Percentiles rank a stretch among this genome's conserved stretches.
These are phyloP conservation scores for Neurospora cerealis DNA, from an alignment of 495 filamentous ascomycete species.

Conservation along the genomic window DNA sequence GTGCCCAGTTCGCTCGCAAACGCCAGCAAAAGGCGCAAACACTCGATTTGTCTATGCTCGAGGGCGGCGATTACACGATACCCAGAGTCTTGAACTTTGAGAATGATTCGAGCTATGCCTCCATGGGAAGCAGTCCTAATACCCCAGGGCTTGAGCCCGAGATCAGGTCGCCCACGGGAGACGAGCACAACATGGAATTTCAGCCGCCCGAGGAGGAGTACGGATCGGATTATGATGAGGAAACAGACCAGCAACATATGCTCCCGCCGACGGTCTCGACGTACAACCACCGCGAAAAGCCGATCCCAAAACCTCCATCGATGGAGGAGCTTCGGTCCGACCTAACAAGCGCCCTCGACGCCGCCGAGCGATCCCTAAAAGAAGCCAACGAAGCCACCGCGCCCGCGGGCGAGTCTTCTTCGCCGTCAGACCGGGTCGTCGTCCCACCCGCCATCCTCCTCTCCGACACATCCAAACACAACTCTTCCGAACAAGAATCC, in stretches of 20 bases:
- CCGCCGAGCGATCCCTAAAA: slow-evolving; percentile 55
- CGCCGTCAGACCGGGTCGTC: slow-evolving; percentile 15
- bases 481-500: not conserved
- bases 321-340: slow-evolving; percentile 66
- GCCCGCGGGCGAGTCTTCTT: slow-evolving; percentile 7
- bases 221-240: slow-evolving; percentile 48
- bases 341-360: slow-evolving; percentile 54
- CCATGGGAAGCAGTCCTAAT: slow-evolving; percentile 47
- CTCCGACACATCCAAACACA: not conserved
- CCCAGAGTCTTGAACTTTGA: slow-evolving; percentile 32
- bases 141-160: slow-evolving; percentile 27
- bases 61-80: slow-evolving; percentile 26
- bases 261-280: slow-evolving; percentile 93
- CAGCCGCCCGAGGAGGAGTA: slow-evolving; percentile 37
- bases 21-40: slow-evolving; percentile 43
- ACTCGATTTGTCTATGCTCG: slow-evolving; percentile 38
- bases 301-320: slow-evolving; percentile 78
- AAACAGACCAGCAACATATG: slow-evolving; percentile 55
- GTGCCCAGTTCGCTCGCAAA: slow-evolving; percentile 67
- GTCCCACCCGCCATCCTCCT: slow-evolving; percentile 9
- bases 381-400: slow-evolving; percentile 26
- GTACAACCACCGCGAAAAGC: slow-evolving; percentile 79
- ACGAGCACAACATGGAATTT: slow-evolving; percentile 39
- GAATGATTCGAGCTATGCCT: slow-evolving; percentile 45
- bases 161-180: slow-evolving; percentile 47